Percentiles rank a stretch among this genome's conserved stretches.
phyloP scores from a whole-genome alignment of 2,329 filamentous ascomycete genomes.

The Hypoxylon sp. region DNA sequence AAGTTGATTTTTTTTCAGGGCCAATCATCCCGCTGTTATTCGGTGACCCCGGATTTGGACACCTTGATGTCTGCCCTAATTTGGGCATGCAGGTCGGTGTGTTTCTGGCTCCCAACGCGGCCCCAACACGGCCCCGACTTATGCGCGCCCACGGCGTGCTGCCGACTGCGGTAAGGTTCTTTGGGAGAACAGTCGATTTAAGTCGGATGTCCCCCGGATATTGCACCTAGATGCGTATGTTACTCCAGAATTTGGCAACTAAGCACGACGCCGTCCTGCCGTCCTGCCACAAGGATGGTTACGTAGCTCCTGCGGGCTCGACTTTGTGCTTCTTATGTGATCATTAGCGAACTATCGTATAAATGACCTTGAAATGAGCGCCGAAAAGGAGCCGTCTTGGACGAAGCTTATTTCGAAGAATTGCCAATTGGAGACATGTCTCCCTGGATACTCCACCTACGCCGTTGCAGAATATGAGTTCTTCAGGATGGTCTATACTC shows the following conservation, averaged over 20 bases:
- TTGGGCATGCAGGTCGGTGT: constrained; percentile 20
- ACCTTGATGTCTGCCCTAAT: constrained; percentile 23
- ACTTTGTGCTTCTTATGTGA: background rate
- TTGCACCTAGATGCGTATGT: constrained; percentile 1
- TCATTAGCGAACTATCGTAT: background rate
- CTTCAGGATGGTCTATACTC: background rate
- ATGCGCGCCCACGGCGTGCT: constrained; percentile 3
- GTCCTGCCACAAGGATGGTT: constrained; percentile 3
- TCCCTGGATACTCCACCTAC: constrained; percentile 2
- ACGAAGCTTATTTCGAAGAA: constrained; percentile 26
- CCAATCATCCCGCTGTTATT: constrained; percentile 12
- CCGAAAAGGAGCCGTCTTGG: constrained; percentile 31
- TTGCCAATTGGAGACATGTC: background rate
- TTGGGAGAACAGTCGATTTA: constrained; percentile 9
- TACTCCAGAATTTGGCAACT: constrained; percentile 10
- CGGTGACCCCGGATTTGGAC: constrained; percentile 24
- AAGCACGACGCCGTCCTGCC: background rate
- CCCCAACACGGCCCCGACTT: background rate
- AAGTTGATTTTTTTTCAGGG: background rate
- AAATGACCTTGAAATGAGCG: constrained; percentile 4
- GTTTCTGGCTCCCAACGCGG: constrained; percentile 5
- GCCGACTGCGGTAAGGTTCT: background rate
- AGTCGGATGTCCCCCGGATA: constrained; percentile 6
- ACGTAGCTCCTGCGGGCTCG: constrained; percentile 1
- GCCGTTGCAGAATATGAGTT: background rate